Evolutionary conservation across 2,329 filamentous ascomycete genomes (phyloP), one percentile per base, ranked within the genome.

Genomic region (Thelonectria rubi): DNA sequence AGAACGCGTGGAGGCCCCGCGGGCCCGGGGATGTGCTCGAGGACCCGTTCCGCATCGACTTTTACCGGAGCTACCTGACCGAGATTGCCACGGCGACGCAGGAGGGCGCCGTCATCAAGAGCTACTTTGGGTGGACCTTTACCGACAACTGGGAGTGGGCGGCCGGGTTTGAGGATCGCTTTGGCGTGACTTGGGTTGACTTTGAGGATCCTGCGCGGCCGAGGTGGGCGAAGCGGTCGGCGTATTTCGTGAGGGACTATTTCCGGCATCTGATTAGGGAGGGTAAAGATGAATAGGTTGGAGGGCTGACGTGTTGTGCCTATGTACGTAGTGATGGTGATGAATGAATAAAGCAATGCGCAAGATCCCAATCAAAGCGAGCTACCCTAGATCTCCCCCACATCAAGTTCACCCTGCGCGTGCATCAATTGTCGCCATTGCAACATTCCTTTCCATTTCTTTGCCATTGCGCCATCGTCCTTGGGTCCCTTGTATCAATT

Each of bases 71-170:
- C 17, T 79, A 80, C 47, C 57, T 80, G 21, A 75, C 73, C 1
- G 76, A 77, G 50, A 67, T 79, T 2, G 77, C 76, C 11, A 75
- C 70, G 40, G 78, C 77, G 0, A 75, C 75, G 1, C 60, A 76
- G 45, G 74, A 77, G 32, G 77, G 77, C 0, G 72, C 78, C 2
- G 68, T 78, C 9, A 76, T 79, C 52, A 75, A 76, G 54, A 76
- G 73, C 2, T 80, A 79, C 54, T 80, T 80, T 59, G 78, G 70
- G 0, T 80, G 78, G 78, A 78, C 76, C 0, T 78, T 80, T 43
- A 75, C 74, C 0, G 78, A 80, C 54, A 80, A 80, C n/a, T 79
- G 78, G 77, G 75, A 80, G 60, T 80, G 78, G 79, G 75, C 77
- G n/a, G 76, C 75, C 1, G 78, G 78, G 0, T 79, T 70, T 55